These are phyloP conservation scores for Pseudozyma flocculosa DNA, from an alignment of 1,284 basidiomycete genomes.

Conservation along the genomic window DNA sequence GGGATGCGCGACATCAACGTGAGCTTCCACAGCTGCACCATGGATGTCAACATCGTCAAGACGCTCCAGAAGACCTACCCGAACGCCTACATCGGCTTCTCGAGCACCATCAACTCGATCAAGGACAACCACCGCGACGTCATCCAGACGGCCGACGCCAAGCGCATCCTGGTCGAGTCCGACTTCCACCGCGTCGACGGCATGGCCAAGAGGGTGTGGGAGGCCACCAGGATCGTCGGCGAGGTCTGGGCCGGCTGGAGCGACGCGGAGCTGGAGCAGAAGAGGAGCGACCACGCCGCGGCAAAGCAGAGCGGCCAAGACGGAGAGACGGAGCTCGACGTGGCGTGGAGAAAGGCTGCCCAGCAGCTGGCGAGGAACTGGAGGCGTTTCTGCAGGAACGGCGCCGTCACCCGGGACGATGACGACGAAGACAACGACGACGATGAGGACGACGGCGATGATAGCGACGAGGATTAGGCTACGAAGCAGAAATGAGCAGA, in stretches of 20 bases:
- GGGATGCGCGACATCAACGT: conserved; percentile 21
- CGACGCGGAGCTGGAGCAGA: neutral
- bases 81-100: conserved; percentile 52
- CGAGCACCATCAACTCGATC: conserved; percentile 47
- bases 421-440: no score
- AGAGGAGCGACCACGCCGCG: no score
- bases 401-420: no score
- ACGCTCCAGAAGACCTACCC: conserved; percentile 35
- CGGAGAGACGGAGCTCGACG: neutral
- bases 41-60: conserved; percentile 39
- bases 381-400: neutral
- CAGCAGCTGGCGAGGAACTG: neutral
- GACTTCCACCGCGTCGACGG: conserved; percentile 42
- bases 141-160: conserved; percentile 22
- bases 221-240: conserved; percentile 5
- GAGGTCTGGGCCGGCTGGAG: neutral
- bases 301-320: neutral
- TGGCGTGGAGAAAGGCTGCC: neutral
- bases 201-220: conserved; percentile 20
- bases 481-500: neutral
- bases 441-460: no score
- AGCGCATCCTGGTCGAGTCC: conserved; percentile 42
- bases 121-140: conserved; percentile 30
- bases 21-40: conserved; percentile 51
- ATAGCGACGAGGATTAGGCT: no score